phyloP scores from a whole-genome alignment of 139 green algal species.

The Raphidocelis subcapitata region DNA sequence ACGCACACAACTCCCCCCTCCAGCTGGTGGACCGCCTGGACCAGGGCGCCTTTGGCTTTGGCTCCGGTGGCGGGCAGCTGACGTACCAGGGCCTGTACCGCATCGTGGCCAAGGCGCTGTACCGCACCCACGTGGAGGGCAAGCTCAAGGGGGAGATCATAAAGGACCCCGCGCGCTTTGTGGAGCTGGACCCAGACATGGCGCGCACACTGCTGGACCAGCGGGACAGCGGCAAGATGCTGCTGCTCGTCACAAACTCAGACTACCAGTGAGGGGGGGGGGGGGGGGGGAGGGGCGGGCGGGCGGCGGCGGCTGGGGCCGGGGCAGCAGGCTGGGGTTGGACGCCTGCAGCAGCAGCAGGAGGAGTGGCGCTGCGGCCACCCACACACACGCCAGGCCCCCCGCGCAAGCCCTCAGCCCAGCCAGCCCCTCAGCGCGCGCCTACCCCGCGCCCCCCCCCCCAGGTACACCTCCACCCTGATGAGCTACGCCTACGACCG shows the following conservation, averaged over 20 bases:
- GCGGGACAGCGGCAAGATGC: slow-evolving; percentile 78
- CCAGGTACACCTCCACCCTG: slow-evolving; percentile 81
- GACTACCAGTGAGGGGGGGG: slow-evolving; percentile 56
- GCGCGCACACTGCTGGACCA: slow-evolving; percentile 89
- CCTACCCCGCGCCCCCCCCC: no score
- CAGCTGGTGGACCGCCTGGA: slow-evolving; percentile 94
- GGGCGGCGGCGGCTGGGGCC: no score
- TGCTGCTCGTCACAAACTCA: slow-evolving; percentile 96
- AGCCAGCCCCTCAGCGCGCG: no score
- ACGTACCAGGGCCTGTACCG: slow-evolving; percentile 72
- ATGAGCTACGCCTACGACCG: slow-evolving; percentile 89
- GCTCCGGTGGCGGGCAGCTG: slow-evolving; percentile 19
- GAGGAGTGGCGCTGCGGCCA: background rate
- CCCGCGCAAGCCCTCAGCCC: background rate
- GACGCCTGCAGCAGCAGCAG: no score
- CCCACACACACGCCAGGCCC: background rate
- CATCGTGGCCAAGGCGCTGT: slow-evolving; percentile 78
- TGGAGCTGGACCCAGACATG: slow-evolving; percentile 86
- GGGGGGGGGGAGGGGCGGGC: no score
- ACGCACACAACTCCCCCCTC: background rate
- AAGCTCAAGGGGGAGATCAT: slow-evolving; percentile 95
- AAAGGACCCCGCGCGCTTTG: slow-evolving; percentile 66
- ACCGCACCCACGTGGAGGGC: slow-evolving; percentile 91
- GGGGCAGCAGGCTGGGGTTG: no score
- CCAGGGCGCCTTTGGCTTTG: slow-evolving; percentile 52